Percentiles rank a stretch among this genome's conserved stretches.
Conservation (phyloP, 2,329 filamentous ascomycete species). For the Penicillium sp. region DNA sequence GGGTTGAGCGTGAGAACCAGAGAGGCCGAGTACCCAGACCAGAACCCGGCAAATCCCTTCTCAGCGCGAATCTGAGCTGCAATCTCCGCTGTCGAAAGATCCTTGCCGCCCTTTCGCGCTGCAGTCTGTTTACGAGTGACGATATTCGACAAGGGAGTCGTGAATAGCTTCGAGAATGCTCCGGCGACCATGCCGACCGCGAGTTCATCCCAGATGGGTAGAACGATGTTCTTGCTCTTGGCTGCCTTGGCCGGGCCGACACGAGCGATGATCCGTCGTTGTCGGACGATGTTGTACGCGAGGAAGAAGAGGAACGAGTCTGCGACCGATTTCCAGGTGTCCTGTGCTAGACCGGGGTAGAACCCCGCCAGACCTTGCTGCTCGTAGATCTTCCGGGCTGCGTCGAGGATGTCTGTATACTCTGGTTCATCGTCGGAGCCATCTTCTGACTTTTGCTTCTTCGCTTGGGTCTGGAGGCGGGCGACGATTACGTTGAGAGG, state of each 20-base stretch:
- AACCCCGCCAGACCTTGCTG: constrained; percentile 74
- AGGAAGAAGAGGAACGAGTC: constrained; percentile 88
- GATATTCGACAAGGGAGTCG: constrained; percentile 78
- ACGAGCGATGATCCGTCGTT: constrained; percentile 46
- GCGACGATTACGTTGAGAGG: constrained; percentile 81
- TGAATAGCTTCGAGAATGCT: constrained; percentile 72
- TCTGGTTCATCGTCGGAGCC: constrained; percentile 60
- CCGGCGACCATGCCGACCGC: constrained; percentile 70
- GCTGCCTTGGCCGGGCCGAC: constrained; percentile 24
- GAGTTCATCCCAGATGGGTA: constrained; percentile 72
- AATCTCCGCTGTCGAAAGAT: constrained; percentile 56
- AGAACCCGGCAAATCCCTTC: constrained; percentile 74
- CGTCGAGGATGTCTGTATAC: constrained; percentile 69
- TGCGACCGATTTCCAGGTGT: constrained; percentile 67
- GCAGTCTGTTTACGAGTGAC: constrained; percentile 79
- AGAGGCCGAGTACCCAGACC: constrained; percentile 83
- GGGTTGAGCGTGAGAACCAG: constrained; percentile 83
- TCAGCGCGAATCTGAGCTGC: constrained; percentile 65
- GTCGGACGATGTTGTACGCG: constrained; percentile 66
- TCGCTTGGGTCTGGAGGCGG: constrained; percentile 72
- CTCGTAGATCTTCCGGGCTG: constrained; percentile 68
- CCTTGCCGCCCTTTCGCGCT: constrained; percentile 15
- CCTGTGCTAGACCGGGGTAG: constrained; percentile 66
- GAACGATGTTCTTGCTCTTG: constrained; percentile 33
- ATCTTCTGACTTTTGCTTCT: constrained; percentile 49